phyloP scores from a whole-genome alignment of 176 grass and related monocot genomes.

The Panicum miliaceum region DNA sequence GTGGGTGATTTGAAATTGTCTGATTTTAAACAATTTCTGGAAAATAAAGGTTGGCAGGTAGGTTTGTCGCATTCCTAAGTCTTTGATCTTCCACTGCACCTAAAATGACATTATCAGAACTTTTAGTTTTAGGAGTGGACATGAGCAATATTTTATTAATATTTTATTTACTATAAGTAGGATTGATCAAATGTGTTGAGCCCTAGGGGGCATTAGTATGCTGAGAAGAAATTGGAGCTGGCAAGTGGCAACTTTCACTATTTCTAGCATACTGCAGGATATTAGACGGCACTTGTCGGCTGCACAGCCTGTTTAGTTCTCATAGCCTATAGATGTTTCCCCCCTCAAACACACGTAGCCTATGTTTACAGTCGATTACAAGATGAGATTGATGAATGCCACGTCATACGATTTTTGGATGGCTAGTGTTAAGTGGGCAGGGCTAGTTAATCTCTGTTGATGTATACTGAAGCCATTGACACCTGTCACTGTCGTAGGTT shows the following conservation, averaged over 20 bases:
- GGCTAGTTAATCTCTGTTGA: conserved; percentile 22
- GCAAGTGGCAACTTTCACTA: neutral
- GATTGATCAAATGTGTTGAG: conserved; percentile 2
- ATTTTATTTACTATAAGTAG: conserved; percentile 4
- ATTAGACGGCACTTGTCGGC: conserved; percentile 6
- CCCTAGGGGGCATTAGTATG: neutral
- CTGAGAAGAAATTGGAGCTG: neutral
- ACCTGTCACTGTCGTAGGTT: conserved; percentile 51
- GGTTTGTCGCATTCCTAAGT: conserved; percentile 1
- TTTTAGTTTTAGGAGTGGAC: neutral
- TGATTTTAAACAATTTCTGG: conserved; percentile 94
- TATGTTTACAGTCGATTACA: neutral
- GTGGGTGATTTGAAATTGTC: conserved; percentile 88
- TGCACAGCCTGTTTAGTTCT: neutral
- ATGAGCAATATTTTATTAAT: neutral
- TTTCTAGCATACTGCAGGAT: neutral
- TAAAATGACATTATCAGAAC: neutral
- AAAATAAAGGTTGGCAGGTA: conserved; percentile 85
- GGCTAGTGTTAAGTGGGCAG: neutral
- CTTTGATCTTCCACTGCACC: neutral
- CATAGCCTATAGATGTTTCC: neutral
- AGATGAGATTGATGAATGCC: neutral
- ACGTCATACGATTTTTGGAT: conserved; percentile 1
- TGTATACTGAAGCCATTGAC: conserved; percentile 14
- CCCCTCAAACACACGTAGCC: neutral